Base-by-base conservation (phyloP, 2,329 filamentous ascomycete species). In the Hypoxylon sp. region DNA sequence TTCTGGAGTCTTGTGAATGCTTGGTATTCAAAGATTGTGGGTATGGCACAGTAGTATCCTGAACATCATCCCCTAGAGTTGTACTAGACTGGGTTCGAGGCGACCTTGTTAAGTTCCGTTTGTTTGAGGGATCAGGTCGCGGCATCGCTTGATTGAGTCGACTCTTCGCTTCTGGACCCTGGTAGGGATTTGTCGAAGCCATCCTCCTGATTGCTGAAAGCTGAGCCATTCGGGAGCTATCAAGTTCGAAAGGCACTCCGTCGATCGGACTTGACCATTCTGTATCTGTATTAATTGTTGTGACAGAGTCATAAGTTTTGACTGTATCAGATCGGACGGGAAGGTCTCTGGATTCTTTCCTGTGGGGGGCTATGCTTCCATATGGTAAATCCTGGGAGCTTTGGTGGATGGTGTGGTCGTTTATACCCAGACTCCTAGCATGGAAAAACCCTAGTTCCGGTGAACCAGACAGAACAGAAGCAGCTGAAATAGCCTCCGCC, bases 161-260 rank as follows among this genome's bases (percentile, higher is more conserved):
- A 11, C 66, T 60, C 20, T 60, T 64, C 6, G 68, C n/a, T n/a
- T n/a, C n/a, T n/a, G n/a, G n/a, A n/a, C n/a, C n/a, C n/a, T n/a
- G n/a, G n/a, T n/a, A n/a, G 23, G 61, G 59, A 30, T 43, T 58
- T 5, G 69, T 66, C 9, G 65, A 64, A 2, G 76, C 77, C 0
- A 76, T 78, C 59, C 82, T 78, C 8, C 68, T 68, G 4, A 82
- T 78, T 1, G 78, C 79, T 0, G 79, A 78, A 3, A 81, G 69
- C 32, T 69, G 72, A 1, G 67, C 66, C 11, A 66, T 44, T 21
- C 57, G 46, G 54, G 64, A 42, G 51, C 66, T 38, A 21, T 66
- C 60, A 7, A 63, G 63, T 5, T 68, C 68, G 34, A 69, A 68
- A 13, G 59, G 65, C 9, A 66, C 66, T 26, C 69, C 65, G 26